Percentiles rank a stretch among this genome's conserved stretches.
Evolutionary conservation across 2,329 filamentous ascomycete genomes (phyloP).

Genomic region (Aspergillus sp.): DNA sequence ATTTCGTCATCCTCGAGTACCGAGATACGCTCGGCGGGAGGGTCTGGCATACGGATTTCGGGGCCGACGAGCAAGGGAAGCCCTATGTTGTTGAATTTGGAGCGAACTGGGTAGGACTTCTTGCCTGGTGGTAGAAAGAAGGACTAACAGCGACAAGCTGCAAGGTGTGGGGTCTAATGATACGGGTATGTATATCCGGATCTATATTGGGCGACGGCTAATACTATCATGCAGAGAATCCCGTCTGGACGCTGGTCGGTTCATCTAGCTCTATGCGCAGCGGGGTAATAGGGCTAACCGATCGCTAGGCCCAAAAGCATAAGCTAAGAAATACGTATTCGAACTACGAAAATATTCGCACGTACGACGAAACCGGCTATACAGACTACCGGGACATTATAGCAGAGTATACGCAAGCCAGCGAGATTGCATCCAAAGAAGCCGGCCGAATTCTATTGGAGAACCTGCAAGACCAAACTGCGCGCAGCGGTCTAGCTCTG

Average conservation of each 20-base stretch:
- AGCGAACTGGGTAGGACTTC: conserved; percentile 60
- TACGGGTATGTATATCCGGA: conserved; percentile 9
- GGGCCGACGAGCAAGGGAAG: conserved; percentile 50
- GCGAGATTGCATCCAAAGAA: conserved; percentile 47
- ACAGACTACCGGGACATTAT: conserved; percentile 54
- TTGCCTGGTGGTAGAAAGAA: too few species aligned
- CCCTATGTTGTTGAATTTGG: conserved; percentile 63
- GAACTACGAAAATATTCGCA: conserved; percentile 58
- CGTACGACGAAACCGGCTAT: conserved; percentile 59
- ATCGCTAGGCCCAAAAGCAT: conserved; percentile 53
- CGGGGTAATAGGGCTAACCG: too few species aligned
- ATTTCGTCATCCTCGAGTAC: conserved; percentile 67
- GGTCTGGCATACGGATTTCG: conserved; percentile 59
- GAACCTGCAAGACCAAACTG: conserved; percentile 62
- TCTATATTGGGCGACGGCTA: neutral
- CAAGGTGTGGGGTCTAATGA: conserved; percentile 41
- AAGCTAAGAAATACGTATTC: conserved; percentile 57
- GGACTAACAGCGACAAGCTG: conserved; percentile 26
- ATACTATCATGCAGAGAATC: conserved; percentile 39
- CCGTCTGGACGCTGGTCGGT: conserved; percentile 55
- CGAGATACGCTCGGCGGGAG: conserved; percentile 64
- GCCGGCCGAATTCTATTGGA: conserved; percentile 59
- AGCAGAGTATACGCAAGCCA: conserved; percentile 51
- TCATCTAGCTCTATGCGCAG: neutral
- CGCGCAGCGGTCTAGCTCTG: conserved; percentile 59